Base-by-base conservation (phyloP, 2,329 filamentous ascomycete species). In the Calonectria honghensis region DNA sequence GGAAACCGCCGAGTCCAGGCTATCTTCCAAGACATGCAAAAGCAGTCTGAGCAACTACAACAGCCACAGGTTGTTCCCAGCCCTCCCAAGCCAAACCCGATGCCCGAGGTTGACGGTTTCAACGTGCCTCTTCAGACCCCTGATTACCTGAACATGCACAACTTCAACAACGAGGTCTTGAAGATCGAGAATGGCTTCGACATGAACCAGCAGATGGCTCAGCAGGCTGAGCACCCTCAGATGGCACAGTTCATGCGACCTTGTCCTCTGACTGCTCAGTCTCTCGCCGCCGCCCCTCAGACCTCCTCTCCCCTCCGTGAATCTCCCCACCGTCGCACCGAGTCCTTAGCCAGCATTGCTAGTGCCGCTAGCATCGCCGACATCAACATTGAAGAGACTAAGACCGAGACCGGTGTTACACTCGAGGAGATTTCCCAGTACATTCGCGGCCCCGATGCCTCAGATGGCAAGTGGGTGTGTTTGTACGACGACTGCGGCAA, bases 371-470 rank as follows among this genome's bases (percentile, higher is more conserved):
- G 90, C 82, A 92, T 92, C 72, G 88, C 90, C 14, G 89, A 88
- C 80, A 91, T 93, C 84, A 92, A 92, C 81, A 91, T 93, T 48
- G 92, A 93, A 76, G 91, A 92, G 81, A 90, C 91, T 32, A 91
- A 91, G 82, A 93, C 90, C 70, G 93, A 96, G 77, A 98, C 96
- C 0, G 96, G 96, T 32, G 93, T 98, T 72, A 96, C 94, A 0
- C 88, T 94, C 54, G 96, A 98, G 79, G 95, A 98, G 78, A 96
- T 96, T 78, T 90, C 93, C 6, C 90, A 91, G 65, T 95, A 90
- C 84, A 96, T 96, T 79, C 89, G 90, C 64, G 94, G 93, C 1
- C 94, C 94, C 0, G 94, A 95, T 79, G 88, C 92, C 3, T 83
- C 85, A n/a, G 94, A 96, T 79, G 93, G 93, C 79, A 96, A 95